Conservation (phyloP, 768 basidiomycete species). For the Xerocomellus intermedius region DNA sequence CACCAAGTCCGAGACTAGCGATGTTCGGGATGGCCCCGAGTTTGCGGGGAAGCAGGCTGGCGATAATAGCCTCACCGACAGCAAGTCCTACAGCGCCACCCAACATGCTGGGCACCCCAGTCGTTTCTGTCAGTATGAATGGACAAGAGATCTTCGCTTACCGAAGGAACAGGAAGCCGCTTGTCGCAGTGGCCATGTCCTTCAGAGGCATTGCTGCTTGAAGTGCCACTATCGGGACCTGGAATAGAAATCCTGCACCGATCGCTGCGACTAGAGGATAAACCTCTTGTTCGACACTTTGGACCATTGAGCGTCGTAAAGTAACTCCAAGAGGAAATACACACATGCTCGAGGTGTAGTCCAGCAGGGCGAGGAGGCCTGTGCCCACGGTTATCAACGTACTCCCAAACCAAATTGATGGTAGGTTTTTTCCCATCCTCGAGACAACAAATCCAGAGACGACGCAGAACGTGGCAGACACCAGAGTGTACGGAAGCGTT, state of each 20-base stretch:
- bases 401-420: conserved; percentile 63
- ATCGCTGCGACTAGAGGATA: conserved; percentile 65
- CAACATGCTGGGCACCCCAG: conserved; percentile 44
- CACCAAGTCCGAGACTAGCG: conserved; percentile 26
- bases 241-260: conserved; percentile 65
- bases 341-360: conserved; percentile 51
- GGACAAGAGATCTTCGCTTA: conserved; percentile 13
- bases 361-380: conserved; percentile 71
- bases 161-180: conserved; percentile 71
- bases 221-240: conserved; percentile 67
- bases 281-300: conserved; percentile 58
- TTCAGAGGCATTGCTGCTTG: conserved; percentile 85
- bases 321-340: conserved; percentile 7
- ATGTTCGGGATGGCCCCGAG: conserved; percentile 35
- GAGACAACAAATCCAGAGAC: conserved; percentile 58
- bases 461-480: conserved; percentile 50
- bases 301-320: conserved; percentile 4
- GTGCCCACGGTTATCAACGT: conserved; percentile 59
- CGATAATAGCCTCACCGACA: conserved; percentile 66
- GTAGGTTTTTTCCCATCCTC: conserved; percentile 54
- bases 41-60: conserved; percentile 45
- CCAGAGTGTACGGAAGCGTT: conserved; percentile 72
- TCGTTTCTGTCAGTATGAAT: background rate
- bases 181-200: conserved; percentile 82
- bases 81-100: conserved; percentile 75